Evolutionary conservation across 139 green algal species (phyloP).

Genomic region (Microglena sp.): DNA sequence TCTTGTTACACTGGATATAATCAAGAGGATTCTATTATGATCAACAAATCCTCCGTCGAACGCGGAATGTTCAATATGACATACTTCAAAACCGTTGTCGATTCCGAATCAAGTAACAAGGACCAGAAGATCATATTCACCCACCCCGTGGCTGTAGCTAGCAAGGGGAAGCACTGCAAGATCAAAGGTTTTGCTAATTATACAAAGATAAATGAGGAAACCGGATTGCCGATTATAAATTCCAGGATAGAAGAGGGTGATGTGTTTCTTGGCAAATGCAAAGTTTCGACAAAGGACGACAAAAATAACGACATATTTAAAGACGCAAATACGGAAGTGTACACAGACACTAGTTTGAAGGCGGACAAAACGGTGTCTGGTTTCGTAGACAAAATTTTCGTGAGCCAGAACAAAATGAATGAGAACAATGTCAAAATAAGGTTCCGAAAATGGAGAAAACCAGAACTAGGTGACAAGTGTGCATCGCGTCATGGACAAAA

Average conservation of each 20-base stretch:
- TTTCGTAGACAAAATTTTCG: neutral
- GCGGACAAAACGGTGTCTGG: neutral
- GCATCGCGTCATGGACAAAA: constrained; percentile 21
- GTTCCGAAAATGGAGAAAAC: constrained; percentile 29
- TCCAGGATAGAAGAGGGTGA: no score
- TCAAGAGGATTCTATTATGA: constrained; percentile 62
- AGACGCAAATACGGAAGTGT: no score
- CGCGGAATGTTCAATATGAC: constrained; percentile 51
- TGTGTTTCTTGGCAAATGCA: no score
- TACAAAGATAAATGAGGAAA: no score
- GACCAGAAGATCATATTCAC: constrained; percentile 22
- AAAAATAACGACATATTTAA: no score
- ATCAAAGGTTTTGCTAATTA: no score
- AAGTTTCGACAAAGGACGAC: no score
- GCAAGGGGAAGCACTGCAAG: no score
- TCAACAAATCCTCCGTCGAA: constrained; percentile 42
- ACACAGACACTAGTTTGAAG: no score
- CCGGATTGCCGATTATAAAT: no score
- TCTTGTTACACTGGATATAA: constrained; percentile 56
- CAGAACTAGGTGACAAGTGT: constrained; percentile 59
- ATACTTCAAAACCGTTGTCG: constrained; percentile 30
- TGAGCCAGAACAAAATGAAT: constrained; percentile 7
- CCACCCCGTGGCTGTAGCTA: no score
- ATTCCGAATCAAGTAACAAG: constrained; percentile 38
- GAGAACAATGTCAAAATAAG: no score